Evolutionary conservation across 352 stramenopile genomes (phyloP).

Genomic region (Vaucheria bursata): DNA sequence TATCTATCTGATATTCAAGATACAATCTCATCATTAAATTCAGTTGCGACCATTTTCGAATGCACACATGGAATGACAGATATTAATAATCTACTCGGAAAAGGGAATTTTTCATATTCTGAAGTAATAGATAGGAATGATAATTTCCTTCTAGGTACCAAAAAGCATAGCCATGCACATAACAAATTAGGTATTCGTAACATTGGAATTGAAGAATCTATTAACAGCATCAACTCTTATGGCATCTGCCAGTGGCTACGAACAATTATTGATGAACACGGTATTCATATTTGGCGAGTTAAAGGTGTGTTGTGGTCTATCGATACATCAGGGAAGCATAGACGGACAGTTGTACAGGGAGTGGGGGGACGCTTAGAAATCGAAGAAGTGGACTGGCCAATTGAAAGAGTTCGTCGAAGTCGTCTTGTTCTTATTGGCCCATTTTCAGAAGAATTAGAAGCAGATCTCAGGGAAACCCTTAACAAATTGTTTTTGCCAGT

Average conservation of each 20-base stretch:
- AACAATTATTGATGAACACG: slow-evolving; percentile 16
- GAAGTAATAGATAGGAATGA: slow-evolving; percentile 24
- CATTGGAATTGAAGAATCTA: slow-evolving; percentile 15
- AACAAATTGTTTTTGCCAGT: not conserved
- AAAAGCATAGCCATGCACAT: slow-evolving; percentile 18
- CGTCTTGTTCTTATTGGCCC: slow-evolving; percentile 35
- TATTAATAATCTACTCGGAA: slow-evolving; percentile 20
- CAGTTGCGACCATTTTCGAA: slow-evolving; percentile 10
- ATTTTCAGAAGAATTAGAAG: slow-evolving; percentile 13
- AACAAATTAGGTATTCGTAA: slow-evolving; percentile 18
- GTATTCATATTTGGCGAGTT: slow-evolving; percentile 25
- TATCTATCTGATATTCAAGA: slow-evolving; percentile 2
- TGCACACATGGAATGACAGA: slow-evolving; percentile 28
- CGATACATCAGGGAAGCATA: slow-evolving; percentile 7
- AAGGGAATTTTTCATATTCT: slow-evolving; percentile 33
- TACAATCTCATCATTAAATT: not conserved
- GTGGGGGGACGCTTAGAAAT: slow-evolving; percentile 36
- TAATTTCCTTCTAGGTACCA: not conserved
- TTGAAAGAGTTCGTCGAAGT: slow-evolving; percentile 9
- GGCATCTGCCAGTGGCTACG: slow-evolving; percentile 22
- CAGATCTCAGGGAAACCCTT: slow-evolving; percentile 3
- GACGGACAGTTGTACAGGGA: slow-evolving; percentile 12
- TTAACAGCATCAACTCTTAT: slow-evolving; percentile 15
- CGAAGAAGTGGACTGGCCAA: slow-evolving; percentile 23
- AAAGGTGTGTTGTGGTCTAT: slow-evolving; percentile 40